Evolutionary conservation across 148 eudicot species (phyloP), one percentile per base, ranked within the genome.

Genomic region (Amaranthus palmeri): DNA sequence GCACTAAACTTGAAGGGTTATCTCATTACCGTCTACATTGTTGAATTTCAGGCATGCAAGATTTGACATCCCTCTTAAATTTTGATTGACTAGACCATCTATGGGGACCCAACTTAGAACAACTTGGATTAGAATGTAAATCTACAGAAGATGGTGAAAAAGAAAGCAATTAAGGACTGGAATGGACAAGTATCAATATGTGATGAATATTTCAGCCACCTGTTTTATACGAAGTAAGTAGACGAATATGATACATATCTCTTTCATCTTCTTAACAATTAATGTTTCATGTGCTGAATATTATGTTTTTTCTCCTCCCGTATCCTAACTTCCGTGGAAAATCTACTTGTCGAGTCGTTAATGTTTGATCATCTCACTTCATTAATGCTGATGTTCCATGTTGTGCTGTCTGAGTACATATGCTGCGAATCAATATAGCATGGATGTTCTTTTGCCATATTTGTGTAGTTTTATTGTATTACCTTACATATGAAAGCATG

Each of bases 141-240:
- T 47, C 50, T 13, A 5, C 36, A 25, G 36, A 25, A 25, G 36
- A 25, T 25, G 36, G 36, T 25, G 36, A 25, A 25, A 25, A 25
- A 25, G 36, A 25, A 48, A 71, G 54, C 67, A 54, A 47, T 72
- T 49, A 50, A 53, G 68, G 41, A 53, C 47, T 45, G 47, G 55
- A 61, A 63, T 77, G 42, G 69, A 67, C 11, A 67, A 68, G 47
- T 45, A 59, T 18, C 52, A 66, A 72, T 61, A 67, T 73, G 57
- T 61, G 81, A 54, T 73, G 73, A 64, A 73, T 68, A 68, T 46
- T 54, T 48, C 74, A 48, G 77, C 74, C 70, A 73, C 74, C 54
- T 78, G 65, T 73, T 65, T 52, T 62, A 45, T 54, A 62, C 73
- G 3, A 68, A 60, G 81, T 68, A 78, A 73, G 77, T 78, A 61